Evolutionary conservation across 2,329 filamentous ascomycete species (phyloP).

Genomic region (Colletotrichum kahawae): DNA sequence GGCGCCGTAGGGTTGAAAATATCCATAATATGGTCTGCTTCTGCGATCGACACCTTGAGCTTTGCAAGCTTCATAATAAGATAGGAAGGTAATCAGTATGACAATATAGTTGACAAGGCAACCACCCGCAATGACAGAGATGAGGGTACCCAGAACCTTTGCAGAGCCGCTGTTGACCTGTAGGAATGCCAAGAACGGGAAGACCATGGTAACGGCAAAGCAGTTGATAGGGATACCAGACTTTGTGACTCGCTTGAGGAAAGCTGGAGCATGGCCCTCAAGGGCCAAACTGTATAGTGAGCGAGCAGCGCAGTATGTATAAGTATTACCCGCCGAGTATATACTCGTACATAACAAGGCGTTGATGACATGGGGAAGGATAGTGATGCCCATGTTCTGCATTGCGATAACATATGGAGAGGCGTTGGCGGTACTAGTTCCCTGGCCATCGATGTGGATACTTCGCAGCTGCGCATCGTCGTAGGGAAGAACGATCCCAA

Average conservation of each 20-base stretch:
- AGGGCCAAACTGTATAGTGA: slow-evolving; percentile 60
- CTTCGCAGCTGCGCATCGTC: slow-evolving; percentile 63
- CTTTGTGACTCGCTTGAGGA: slow-evolving; percentile 31
- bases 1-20: slow-evolving; percentile 69
- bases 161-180: slow-evolving; percentile 50
- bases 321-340: slow-evolving; percentile 64
- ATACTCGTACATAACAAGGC: slow-evolving; percentile 61
- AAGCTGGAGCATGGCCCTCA: slow-evolving; percentile 55
- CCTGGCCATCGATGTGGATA: slow-evolving; percentile 60
- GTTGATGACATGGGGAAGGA: slow-evolving; percentile 70
- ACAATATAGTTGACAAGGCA: slow-evolving; percentile 17
- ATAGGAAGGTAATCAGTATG: slow-evolving; percentile 58
- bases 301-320: slow-evolving; percentile 59
- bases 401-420: slow-evolving; percentile 71
- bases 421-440: slow-evolving; percentile 36
- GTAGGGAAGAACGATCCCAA: slow-evolving; percentile 71
- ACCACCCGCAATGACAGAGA: slow-evolving; percentile 66
- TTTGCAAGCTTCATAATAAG: slow-evolving; percentile 63
- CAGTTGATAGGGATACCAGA: slow-evolving; percentile 34
- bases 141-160: slow-evolving; percentile 70
- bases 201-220: slow-evolving; percentile 12
- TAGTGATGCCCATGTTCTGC: slow-evolving; percentile 62
- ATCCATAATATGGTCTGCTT: slow-evolving; percentile 70
- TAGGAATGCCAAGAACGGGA: slow-evolving; percentile 19
- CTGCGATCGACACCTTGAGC: slow-evolving; percentile 56